phyloP scores from a whole-genome alignment of 2,329 filamentous ascomycete genomes.

The Tolypocladium endophyticum region DNA sequence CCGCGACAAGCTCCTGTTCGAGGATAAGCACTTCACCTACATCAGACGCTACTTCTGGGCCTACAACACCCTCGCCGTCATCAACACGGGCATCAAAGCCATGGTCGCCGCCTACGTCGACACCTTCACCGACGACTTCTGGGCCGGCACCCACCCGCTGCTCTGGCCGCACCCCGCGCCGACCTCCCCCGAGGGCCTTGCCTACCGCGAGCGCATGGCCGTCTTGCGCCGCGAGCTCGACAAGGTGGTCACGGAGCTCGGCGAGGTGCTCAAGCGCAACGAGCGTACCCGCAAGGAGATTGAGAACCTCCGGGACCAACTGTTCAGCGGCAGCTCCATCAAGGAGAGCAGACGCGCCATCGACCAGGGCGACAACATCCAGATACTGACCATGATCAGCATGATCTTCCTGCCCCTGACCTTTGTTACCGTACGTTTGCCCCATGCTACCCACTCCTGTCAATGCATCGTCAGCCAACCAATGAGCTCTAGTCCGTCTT shows the following conservation, averaged over 20 bases:
- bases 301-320: slow-evolving; percentile 45
- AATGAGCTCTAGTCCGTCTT: slow-evolving; percentile 33
- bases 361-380: slow-evolving; percentile 54
- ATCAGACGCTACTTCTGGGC: slow-evolving; percentile 53
- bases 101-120: slow-evolving; percentile 47
- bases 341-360: slow-evolving; percentile 51
- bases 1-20: slow-evolving; percentile 48
- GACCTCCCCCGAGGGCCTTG: slow-evolving; percentile 29
- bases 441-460: slow-evolving; percentile 4
- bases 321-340: slow-evolving; percentile 53
- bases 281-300: slow-evolving; percentile 45
- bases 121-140: slow-evolving; percentile 48
- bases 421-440: slow-evolving; percentile 41
- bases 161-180: slow-evolving; percentile 44
- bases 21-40: slow-evolving; percentile 50
- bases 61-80: slow-evolving; percentile 48
- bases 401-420: slow-evolving; percentile 52
- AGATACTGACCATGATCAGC: slow-evolving; percentile 47
- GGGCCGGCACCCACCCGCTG: slow-evolving; percentile 41
- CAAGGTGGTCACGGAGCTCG: slow-evolving; percentile 37
- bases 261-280: slow-evolving; percentile 37
- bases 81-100: slow-evolving; percentile 48
- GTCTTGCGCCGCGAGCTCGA: slow-evolving; percentile 37
- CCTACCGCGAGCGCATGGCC: slow-evolving; percentile 38
- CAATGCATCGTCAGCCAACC: neutral